Evolutionary conservation across 306 rosid genomes (phyloP), one percentile per base, ranked within the genome.

Genomic region (Castanospermum australe): DNA sequence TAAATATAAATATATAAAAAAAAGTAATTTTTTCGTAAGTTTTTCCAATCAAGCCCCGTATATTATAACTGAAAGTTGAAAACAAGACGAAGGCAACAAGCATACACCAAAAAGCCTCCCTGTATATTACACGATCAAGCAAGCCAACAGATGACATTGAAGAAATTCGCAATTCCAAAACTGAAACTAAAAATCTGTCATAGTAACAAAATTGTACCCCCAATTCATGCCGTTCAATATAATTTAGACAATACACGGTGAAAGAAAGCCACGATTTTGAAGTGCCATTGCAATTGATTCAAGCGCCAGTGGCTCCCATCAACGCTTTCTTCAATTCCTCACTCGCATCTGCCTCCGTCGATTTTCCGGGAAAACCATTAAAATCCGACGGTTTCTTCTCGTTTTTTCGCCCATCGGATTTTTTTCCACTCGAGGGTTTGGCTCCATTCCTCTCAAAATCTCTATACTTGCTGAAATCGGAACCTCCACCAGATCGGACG

Each of bases 311-410:
- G 12, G 78, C 82, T 48, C 87, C 87, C 79, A 14, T 73, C 32
- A 81, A 71, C 0, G 89, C 80, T 81, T 92, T 92, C 85, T 92
- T 90, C 77, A 82, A 75, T 8, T 89, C 92, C 77, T 86, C 93
- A 8, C 71, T 85, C 48, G 45, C 82, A 69, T 76, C 85, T 2
- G 61, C 83, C 42, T 84, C 90, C 8, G 57, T 68, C 21, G 87
- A 61, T 66, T 71, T 75, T 5, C 76, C 87, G 0, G 76, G 77
- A 67, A 69, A 84, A 36, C 75, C 76, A 21, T 20, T 75, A 8
- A 73, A 79, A 38, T 91, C 93, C 2, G 91, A 60, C 5, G 48
- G 13, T 68, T 83, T 88, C 67, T 85, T 89, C 41, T 90, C 93
- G 8, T 22, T 78, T 62, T 65, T 84, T 10, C 89, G 82, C 11